phyloP scores from a whole-genome alignment of 768 basidiomycete genomes.

The Hortiboletus flavorubellus region DNA sequence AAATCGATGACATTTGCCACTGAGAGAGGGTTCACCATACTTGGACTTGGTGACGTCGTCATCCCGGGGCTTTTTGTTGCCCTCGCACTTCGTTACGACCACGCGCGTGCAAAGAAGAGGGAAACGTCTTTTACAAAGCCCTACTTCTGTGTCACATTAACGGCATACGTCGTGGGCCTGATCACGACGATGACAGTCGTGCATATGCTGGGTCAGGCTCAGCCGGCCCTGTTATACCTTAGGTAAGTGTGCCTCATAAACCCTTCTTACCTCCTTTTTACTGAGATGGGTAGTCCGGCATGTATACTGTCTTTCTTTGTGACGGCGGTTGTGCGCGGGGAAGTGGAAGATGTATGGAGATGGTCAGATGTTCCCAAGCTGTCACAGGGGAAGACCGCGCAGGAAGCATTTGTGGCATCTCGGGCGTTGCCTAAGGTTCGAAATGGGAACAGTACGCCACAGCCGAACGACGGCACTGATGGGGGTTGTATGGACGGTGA shows the following conservation, averaged over 20 bases:
- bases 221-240: conserved; percentile 92
- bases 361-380: conserved; percentile 60
- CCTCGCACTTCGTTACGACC: conserved; percentile 84
- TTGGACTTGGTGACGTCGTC: conserved; percentile 88
- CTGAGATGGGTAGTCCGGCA: conserved; percentile 50
- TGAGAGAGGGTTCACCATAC: conserved; percentile 73
- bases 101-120: conserved; percentile 41
- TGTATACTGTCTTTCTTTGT: conserved; percentile 69
- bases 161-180: conserved; percentile 74
- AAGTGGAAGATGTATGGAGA: conserved; percentile 64
- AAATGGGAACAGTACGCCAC: conserved; percentile 21
- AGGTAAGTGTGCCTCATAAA: conserved; percentile 46
- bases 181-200: conserved; percentile 78
- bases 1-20: conserved; percentile 54
- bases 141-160: conserved; percentile 70
- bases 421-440: conserved; percentile 11
- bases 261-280: neutral
- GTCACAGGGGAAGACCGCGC: conserved; percentile 17
- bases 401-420: conserved; percentile 9
- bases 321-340: conserved; percentile 60
- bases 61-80: conserved; percentile 71
- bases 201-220: conserved; percentile 72
- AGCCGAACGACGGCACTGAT: conserved; percentile 14
- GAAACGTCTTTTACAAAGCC: conserved; percentile 52
- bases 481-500: conserved; percentile 6